Evolutionary conservation across 2,329 filamentous ascomycete genomes (phyloP).

Genomic region (Colletotrichum australisinense): DNA sequence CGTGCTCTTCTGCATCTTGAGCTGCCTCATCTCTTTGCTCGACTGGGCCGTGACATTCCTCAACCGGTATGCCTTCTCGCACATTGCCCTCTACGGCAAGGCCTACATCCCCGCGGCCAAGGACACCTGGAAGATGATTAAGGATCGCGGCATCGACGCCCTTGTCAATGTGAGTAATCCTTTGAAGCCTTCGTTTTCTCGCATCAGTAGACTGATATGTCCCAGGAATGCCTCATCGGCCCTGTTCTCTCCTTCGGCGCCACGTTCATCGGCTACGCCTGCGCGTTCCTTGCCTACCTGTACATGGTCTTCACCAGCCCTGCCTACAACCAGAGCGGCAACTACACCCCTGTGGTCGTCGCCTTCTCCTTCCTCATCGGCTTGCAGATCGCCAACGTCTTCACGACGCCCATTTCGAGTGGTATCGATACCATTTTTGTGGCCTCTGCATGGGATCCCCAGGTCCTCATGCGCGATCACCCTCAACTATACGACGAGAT

Average conservation of each 20-base stretch:
- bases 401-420: constrained; percentile 87
- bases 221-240: constrained; percentile 79
- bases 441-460: constrained; percentile 75
- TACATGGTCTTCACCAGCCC: constrained; percentile 88
- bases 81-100: constrained; percentile 94
- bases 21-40: constrained; percentile 80
- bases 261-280: constrained; percentile 85
- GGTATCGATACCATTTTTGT: constrained; percentile 96
- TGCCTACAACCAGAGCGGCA: constrained; percentile 75
- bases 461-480: constrained; percentile 84
- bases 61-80: constrained; percentile 92
- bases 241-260: constrained; percentile 82
- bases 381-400: constrained; percentile 88
- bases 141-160: constrained; percentile 89
- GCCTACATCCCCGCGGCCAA: constrained; percentile 88
- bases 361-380: constrained; percentile 92
- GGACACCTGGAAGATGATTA: constrained; percentile 92
- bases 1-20: constrained; percentile 79
- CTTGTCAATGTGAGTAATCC: constrained; percentile 75
- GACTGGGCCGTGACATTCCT: constrained; percentile 90
- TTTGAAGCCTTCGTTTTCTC: no score
- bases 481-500: constrained; percentile 84
- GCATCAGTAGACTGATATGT: not conserved
- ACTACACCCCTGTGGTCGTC: constrained; percentile 81
- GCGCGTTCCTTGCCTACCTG: constrained; percentile 85